Percentiles rank a stretch among this genome's conserved stretches.
These are phyloP conservation scores for Malus hybrid DNA, from an alignment of 331 rosid species.

Conservation along the genomic window DNA sequence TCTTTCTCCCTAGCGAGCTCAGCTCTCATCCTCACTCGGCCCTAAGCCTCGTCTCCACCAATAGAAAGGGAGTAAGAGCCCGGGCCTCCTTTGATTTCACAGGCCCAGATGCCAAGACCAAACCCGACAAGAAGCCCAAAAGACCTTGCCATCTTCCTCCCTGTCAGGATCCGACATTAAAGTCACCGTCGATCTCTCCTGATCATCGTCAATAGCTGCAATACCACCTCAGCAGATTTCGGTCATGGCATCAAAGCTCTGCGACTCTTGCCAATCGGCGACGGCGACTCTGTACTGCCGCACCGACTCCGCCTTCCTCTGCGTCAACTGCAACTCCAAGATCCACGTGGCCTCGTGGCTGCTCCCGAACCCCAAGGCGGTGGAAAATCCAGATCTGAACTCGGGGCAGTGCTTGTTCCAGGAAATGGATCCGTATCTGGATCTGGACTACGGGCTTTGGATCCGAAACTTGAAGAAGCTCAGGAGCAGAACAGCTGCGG, in stretches of 20 bases:
- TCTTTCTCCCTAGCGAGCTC: too few relatives aligned
- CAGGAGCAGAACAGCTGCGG: constrained; percentile 58
- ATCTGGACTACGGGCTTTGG: constrained; percentile 63
- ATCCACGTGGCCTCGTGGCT: constrained; percentile 93
- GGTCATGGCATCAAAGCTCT: constrained; percentile 76
- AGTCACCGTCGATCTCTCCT: too few relatives aligned
- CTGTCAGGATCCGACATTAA: too few relatives aligned
- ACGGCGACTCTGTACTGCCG: constrained; percentile 77
- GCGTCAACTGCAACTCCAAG: constrained; percentile 59
- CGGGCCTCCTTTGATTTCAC: too few relatives aligned
- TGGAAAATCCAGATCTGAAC: constrained; percentile 50
- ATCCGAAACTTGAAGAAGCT: constrained; percentile 48
- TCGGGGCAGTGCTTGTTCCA: constrained; percentile 39
- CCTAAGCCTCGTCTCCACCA: too few relatives aligned
- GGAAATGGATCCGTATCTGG: constrained; percentile 58
- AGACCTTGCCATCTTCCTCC: too few relatives aligned
- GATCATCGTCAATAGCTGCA: too few relatives aligned
- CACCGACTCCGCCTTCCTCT: constrained; percentile 86
- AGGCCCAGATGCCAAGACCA: too few relatives aligned
- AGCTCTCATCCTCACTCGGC: too few relatives aligned
- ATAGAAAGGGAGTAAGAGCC: too few relatives aligned
- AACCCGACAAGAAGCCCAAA: too few relatives aligned
- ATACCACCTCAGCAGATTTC: neutral
- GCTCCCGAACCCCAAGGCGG: constrained; percentile 54
- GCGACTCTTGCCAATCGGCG: constrained; percentile 84